Evolutionary conservation across 208 protist genomes (phyloP).

Genomic region (Trypanosoma grayi): DNA sequence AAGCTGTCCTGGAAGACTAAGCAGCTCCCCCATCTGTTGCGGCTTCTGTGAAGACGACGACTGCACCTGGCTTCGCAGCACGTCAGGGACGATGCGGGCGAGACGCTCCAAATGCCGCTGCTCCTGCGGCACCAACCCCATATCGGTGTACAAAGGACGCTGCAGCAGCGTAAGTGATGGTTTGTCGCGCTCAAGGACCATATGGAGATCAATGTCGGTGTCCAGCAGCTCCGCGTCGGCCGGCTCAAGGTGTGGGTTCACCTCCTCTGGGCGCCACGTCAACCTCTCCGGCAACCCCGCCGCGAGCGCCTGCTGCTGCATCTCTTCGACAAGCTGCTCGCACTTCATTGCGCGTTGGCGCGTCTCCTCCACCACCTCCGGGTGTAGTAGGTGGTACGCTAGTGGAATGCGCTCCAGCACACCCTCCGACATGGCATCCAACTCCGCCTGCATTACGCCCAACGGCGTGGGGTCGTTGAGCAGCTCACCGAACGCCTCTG

Average conservation of each 20-base stretch:
- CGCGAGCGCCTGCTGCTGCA: constrained; percentile 26
- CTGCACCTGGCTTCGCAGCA: constrained; percentile 11
- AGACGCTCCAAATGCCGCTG: constrained; percentile 77
- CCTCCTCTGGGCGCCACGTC: constrained; percentile 35
- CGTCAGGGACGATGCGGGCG: constrained; percentile 49
- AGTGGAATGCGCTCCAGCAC: constrained; percentile 71
- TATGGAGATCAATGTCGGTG: constrained; percentile 63
- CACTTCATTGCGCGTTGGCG: constrained; percentile 21
- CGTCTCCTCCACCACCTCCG: constrained; percentile 40
- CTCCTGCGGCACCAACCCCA: constrained; percentile 65
- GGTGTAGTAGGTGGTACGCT: constrained; percentile 54
- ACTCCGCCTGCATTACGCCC: constrained; percentile 78
- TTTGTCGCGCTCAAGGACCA: constrained; percentile 52
- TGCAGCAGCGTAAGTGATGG: constrained; percentile 75
- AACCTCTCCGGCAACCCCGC: constrained; percentile 25
- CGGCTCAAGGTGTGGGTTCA: constrained; percentile 31
- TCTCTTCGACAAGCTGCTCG: constrained; percentile 28
- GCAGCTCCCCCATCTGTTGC: background rate
- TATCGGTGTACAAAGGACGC: constrained; percentile 83
- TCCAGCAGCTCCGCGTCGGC: constrained; percentile 65
- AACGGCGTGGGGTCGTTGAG: constrained; percentile 31
- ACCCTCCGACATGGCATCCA: constrained; percentile 67
- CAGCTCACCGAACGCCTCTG: constrained; percentile 47
- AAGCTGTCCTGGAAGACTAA: background rate
- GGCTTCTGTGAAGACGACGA: constrained; percentile 1